Conservation (phyloP, 2,329 filamentous ascomycete species). For the Fusarium sp. region DNA sequence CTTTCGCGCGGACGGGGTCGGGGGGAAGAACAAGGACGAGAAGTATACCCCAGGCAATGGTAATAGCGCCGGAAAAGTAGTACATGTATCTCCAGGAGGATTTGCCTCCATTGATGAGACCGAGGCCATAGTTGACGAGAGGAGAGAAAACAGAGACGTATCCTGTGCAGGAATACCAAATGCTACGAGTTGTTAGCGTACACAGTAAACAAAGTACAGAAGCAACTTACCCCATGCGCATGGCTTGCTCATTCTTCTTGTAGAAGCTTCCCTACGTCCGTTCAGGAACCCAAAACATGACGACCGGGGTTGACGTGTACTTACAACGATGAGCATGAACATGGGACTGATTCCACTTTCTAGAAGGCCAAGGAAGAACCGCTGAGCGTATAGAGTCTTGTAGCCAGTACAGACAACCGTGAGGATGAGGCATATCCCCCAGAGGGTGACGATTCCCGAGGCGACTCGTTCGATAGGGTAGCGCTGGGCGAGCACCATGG, state of each 20-base stretch:
- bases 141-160: constrained; percentile 60
- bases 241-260: constrained; percentile 56
- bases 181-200: constrained; percentile 9
- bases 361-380: constrained; percentile 68
- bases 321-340: constrained; percentile 65
- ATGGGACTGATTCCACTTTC: constrained; percentile 68
- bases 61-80: constrained; percentile 50
- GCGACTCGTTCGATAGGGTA: constrained; percentile 61
- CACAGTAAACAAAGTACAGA: background rate
- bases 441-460: constrained; percentile 46
- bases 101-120: constrained; percentile 54
- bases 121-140: constrained; percentile 61
- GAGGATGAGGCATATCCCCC: constrained; percentile 54
- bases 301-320: constrained; percentile 2
- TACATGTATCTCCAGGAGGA: constrained; percentile 48
- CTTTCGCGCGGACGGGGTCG: constrained; percentile 54
- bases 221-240: constrained; percentile 47
- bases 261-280: constrained; percentile 50
- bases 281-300: background rate
- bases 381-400: constrained; percentile 55
- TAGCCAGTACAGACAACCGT: constrained; percentile 54
- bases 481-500: constrained; percentile 55
- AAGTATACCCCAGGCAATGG: constrained; percentile 54
- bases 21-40: constrained; percentile 55
- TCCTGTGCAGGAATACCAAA: constrained; percentile 59